Evolutionary conservation across 108 stramenopile species (phyloP).

Genomic region (Chaetoceros muelleri): DNA sequence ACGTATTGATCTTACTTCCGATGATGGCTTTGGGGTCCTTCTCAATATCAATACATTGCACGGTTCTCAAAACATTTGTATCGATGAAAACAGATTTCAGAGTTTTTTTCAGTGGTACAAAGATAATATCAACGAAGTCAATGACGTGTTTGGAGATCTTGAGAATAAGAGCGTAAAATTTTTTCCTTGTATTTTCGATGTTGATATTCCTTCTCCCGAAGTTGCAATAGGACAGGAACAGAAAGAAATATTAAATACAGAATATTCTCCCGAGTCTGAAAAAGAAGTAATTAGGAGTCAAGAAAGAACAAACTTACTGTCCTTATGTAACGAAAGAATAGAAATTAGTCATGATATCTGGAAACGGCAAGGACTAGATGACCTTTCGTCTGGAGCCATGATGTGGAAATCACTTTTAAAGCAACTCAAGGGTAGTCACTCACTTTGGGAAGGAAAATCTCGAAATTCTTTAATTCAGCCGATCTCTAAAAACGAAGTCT

Average conservation of each 20-base stretch:
- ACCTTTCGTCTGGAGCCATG: constrained; percentile 82
- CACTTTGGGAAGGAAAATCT: constrained; percentile 71
- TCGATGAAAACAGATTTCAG: constrained; percentile 41
- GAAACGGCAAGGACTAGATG: constrained; percentile 86
- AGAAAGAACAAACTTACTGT: constrained; percentile 60
- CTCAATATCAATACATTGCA: constrained; percentile 57
- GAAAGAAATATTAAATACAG: constrained; percentile 54
- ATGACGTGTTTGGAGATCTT: constrained; percentile 61
- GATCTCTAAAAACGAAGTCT: too few species aligned
- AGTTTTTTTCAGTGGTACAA: constrained; percentile 81
- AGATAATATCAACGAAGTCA: constrained; percentile 41
- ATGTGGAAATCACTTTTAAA: constrained; percentile 73
- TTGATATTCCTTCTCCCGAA: constrained; percentile 39
- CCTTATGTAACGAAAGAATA: constrained; percentile 57
- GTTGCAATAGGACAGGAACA: constrained; percentile 78
- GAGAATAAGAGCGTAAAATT: constrained; percentile 31
- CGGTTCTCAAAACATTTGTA: not conserved
- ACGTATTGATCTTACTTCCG: constrained; percentile 71
- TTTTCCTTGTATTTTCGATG: constrained; percentile 29
- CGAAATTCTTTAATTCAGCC: constrained; percentile 1
- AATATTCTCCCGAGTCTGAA: constrained; percentile 66
- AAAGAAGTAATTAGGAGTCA: constrained; percentile 67
- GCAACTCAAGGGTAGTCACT: constrained; percentile 70
- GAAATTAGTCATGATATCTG: constrained; percentile 69
- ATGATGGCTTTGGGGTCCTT: constrained; percentile 75